Percentiles rank a stretch among this genome's conserved stretches.
phyloP scores from a whole-genome alignment of 2,329 filamentous ascomycete species.

The Helotiales sp. region DNA sequence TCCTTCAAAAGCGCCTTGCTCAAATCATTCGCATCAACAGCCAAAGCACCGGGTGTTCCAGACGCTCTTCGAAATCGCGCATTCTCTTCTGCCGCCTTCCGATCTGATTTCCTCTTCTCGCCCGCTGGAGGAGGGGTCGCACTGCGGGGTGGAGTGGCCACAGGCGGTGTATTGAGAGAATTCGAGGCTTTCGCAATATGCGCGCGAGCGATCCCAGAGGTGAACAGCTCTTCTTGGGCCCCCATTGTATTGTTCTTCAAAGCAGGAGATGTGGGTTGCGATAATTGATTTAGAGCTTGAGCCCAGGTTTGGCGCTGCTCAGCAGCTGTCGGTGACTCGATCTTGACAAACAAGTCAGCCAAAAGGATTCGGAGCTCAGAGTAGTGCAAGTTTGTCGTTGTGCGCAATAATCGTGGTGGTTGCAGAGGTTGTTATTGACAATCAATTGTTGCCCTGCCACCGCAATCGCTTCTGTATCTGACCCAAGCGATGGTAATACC shows the following conservation, averaged over 20 bases:
- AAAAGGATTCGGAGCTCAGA: background rate
- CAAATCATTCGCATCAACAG: slow-evolving; percentile 59
- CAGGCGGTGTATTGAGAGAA: slow-evolving; percentile 38
- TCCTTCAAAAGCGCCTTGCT: slow-evolving; percentile 63
- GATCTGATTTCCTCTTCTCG: slow-evolving; percentile 41
- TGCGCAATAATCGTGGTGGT: slow-evolving; percentile 12
- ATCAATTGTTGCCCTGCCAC: slow-evolving; percentile 37
- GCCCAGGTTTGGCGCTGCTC: background rate
- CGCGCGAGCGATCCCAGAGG: slow-evolving; percentile 33
- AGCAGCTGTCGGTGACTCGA: background rate
- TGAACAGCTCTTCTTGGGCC: slow-evolving; percentile 35
- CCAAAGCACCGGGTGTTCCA: slow-evolving; percentile 29
- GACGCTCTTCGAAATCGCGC: slow-evolving; percentile 29
- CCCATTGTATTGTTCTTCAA: slow-evolving; percentile 35
- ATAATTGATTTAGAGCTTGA: slow-evolving; percentile 1
- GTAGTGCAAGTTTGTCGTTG: slow-evolving; percentile 7
- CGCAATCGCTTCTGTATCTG: slow-evolving; percentile 24
- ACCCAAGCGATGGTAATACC: slow-evolving; percentile 13
- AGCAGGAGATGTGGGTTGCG: background rate
- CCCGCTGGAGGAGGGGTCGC: slow-evolving; percentile 40
- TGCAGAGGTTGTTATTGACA: slow-evolving; percentile 25
- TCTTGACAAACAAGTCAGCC: background rate
- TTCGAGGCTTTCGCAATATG: slow-evolving; percentile 35
- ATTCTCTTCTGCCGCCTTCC: slow-evolving; percentile 35
- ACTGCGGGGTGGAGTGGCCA: slow-evolving; percentile 41